phyloP scores from a whole-genome alignment of 2,329 filamentous ascomycete species.

The Daldinia sp. region DNA sequence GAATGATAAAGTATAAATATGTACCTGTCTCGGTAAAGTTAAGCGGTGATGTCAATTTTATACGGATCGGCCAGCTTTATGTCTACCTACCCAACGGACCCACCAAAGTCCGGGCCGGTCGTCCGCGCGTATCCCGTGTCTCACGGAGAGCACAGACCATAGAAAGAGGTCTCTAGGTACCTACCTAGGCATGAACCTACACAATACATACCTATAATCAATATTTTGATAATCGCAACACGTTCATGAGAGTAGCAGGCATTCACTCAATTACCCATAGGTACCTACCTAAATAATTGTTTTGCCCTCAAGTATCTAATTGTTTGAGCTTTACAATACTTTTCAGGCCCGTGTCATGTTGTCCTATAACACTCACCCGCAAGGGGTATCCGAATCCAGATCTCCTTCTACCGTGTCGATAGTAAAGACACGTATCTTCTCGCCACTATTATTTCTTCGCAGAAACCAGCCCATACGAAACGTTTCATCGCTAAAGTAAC shows the following conservation, averaged over 20 bases:
- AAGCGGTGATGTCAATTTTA: constrained; percentile 6
- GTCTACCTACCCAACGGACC: constrained; percentile 21
- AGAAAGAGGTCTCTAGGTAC: too few relatives aligned
- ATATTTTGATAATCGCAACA: too few relatives aligned
- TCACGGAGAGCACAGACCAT: too few relatives aligned
- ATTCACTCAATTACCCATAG: too few relatives aligned
- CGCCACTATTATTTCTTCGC: not conserved
- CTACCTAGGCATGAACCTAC: too few relatives aligned
- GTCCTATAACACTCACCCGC: too few relatives aligned
- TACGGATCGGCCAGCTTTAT: constrained; percentile 11
- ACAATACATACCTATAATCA: too few relatives aligned
- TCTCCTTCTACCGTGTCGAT: not conserved
- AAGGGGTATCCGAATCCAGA: not conserved
- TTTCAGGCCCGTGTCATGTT: too few relatives aligned
- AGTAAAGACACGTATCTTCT: not conserved
- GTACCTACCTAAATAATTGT: too few relatives aligned
- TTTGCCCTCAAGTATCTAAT: too few relatives aligned
- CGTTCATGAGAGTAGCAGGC: too few relatives aligned
- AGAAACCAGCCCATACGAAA: not conserved
- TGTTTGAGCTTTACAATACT: too few relatives aligned
- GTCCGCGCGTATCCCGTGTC: constrained; percentile 12
- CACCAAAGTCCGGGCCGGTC: constrained; percentile 22
- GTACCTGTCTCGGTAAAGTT: not conserved
- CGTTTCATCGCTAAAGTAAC: not conserved
- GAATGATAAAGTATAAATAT: not conserved